Percentiles rank a stretch among this genome's conserved stretches.
phyloP scores from a whole-genome alignment of 2,329 filamentous ascomycete species.

The Chrysosporium keratinophilum region DNA sequence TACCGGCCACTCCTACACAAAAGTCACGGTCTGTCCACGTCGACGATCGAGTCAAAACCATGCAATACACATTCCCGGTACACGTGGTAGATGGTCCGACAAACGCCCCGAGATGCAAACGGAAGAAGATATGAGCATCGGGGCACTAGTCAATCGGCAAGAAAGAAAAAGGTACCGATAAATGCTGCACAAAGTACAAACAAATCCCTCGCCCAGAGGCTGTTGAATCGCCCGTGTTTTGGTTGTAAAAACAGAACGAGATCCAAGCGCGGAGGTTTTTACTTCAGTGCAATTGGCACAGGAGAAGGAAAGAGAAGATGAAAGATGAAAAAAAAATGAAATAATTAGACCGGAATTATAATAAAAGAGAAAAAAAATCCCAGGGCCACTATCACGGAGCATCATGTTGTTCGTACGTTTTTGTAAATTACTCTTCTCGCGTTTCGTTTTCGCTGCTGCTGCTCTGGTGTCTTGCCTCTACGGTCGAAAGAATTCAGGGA shows the following conservation, averaged over 20 bases:
- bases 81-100: too few relatives aligned
- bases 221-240: constrained; percentile 70
- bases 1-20: constrained; percentile 33
- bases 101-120: too few relatives aligned
- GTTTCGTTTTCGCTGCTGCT: neutral
- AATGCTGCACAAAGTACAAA: neutral
- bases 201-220: constrained; percentile 17
- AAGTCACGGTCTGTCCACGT: too few relatives aligned
- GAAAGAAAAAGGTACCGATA: neutral
- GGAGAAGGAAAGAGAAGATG: constrained; percentile 19
- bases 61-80: too few relatives aligned
- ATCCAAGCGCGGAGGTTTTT: constrained; percentile 47
- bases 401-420: neutral
- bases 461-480: neutral
- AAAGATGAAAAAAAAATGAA: constrained; percentile 6
- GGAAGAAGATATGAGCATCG: neutral
- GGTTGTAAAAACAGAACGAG: constrained; percentile 75
- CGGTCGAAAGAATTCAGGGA: neutral
- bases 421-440: neutral
- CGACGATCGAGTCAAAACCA: too few relatives aligned
- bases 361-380: neutral
- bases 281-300: constrained; percentile 46
- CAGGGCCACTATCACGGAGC: neutral
- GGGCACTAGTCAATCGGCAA: too few relatives aligned
- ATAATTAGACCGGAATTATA: neutral